Evolutionary conservation across 257 asterid genomes (phyloP).

Genomic region (Paulownia fortunei): DNA sequence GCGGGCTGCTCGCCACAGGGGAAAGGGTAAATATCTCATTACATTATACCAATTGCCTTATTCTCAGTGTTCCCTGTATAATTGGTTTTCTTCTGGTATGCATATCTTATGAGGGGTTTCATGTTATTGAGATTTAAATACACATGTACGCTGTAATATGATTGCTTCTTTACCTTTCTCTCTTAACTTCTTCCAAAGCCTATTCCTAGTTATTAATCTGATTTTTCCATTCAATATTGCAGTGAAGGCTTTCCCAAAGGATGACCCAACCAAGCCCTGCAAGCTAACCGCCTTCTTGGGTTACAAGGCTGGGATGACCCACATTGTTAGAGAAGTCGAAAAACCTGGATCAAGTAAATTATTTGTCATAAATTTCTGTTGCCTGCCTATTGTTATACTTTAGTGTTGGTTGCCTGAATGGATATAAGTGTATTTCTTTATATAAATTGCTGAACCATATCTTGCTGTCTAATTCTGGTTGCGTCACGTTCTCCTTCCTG

Average conservation of each 20-base stretch:
- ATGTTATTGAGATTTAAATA: not conserved
- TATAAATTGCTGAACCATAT: not conserved
- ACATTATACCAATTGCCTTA: not conserved
- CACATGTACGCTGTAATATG: not conserved
- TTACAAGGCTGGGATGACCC: conserved; percentile 74
- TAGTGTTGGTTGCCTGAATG: not conserved
- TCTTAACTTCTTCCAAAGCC: not conserved
- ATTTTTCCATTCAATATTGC: conserved; percentile 29
- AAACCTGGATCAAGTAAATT: conserved; percentile 66
- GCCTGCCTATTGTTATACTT: not conserved
- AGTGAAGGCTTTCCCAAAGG: conserved; percentile 77
- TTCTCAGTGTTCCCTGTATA: not conserved
- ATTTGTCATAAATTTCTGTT: not conserved
- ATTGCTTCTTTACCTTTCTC: not conserved
- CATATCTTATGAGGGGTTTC: not conserved
- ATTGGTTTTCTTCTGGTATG: not conserved
- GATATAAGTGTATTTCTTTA: not conserved
- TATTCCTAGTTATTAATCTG: not conserved
- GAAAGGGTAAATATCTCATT: conserved; percentile 54
- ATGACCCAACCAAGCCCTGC: conserved; percentile 59
- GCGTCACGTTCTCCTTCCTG: not conserved
- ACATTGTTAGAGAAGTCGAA: conserved; percentile 67
- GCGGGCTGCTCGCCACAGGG: conserved; percentile 65
- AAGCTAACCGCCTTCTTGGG: conserved; percentile 65
- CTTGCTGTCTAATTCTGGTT: not conserved